Conservation (phyloP, 2,329 filamentous ascomycete genomes). For the Diplodia scrobiculata region DNA sequence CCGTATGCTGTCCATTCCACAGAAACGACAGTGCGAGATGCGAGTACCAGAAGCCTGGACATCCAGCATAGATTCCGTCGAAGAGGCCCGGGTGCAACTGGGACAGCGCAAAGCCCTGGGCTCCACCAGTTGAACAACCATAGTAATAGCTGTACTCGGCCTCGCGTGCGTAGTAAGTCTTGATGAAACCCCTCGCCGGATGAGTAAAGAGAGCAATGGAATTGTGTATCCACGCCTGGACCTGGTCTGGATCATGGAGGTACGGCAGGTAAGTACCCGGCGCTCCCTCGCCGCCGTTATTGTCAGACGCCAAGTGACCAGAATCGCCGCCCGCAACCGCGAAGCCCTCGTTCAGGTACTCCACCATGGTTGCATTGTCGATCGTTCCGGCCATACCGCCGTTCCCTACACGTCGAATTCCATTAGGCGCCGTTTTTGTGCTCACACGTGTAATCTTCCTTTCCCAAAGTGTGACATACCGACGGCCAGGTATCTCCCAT, state of each 20-base stretch:
- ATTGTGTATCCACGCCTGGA: slow-evolving; percentile 31
- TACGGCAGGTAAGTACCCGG: slow-evolving; percentile 30
- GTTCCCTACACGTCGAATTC: slow-evolving; percentile 22
- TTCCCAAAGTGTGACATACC: slow-evolving; percentile 2
- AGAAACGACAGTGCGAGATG: slow-evolving; percentile 31
- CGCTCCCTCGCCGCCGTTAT: slow-evolving; percentile 28
- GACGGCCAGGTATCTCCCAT: slow-evolving; percentile 26
- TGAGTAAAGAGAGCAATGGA: slow-evolving; percentile 30
- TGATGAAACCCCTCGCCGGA: slow-evolving; percentile 27
- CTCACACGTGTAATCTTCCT: neutral
- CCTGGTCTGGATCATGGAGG: slow-evolving; percentile 28
- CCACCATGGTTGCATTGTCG: slow-evolving; percentile 24
- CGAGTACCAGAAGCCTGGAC: slow-evolving; percentile 31
- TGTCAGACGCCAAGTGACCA: slow-evolving; percentile 28
- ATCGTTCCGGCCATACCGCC: slow-evolving; percentile 30
- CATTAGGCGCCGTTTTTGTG: neutral
- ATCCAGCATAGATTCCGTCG: slow-evolving; percentile 32
- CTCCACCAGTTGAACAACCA: slow-evolving; percentile 32
- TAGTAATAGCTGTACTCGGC: slow-evolving; percentile 30
- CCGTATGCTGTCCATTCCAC: slow-evolving; percentile 31
- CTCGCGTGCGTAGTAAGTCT: slow-evolving; percentile 13
- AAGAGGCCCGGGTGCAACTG: slow-evolving; percentile 31
- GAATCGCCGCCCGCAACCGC: slow-evolving; percentile 31
- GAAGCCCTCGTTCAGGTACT: slow-evolving; percentile 30
- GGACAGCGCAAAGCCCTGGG: slow-evolving; percentile 32